Conservation (phyloP, 495 filamentous ascomycete species). For the Neurospora cerealis region DNA sequence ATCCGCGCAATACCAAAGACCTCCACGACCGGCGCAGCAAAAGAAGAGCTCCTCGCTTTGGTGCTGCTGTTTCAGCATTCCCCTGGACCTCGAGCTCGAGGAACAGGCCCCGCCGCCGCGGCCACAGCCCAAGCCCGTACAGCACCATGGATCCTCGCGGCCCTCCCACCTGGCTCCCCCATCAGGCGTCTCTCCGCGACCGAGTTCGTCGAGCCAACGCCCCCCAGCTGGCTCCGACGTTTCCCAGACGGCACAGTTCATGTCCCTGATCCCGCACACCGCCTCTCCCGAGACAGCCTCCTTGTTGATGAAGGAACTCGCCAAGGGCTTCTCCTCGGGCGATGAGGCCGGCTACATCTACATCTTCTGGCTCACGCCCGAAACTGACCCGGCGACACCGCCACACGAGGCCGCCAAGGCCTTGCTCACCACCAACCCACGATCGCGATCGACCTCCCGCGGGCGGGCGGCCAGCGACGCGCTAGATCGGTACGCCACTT, state of each 20-base stretch:
- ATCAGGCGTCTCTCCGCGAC: neutral
- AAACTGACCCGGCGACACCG: constrained; percentile 38
- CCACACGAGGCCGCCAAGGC: constrained; percentile 49
- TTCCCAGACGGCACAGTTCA: constrained; percentile 43
- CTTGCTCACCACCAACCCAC: constrained; percentile 40
- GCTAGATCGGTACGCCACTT: constrained; percentile 43
- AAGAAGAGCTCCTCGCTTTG: constrained; percentile 18
- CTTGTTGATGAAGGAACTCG: constrained; percentile 59
- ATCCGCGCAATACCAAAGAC: constrained; percentile 10
- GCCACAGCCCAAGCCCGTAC: constrained; percentile 31
- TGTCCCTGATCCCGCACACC: constrained; percentile 56
- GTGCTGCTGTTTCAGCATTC: constrained; percentile 38
- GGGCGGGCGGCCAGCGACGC: constrained; percentile 56
- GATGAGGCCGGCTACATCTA: constrained; percentile 95
- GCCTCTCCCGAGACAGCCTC: constrained; percentile 57
- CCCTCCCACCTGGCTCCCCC: constrained; percentile 2
- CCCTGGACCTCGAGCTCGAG: constrained; percentile 13
- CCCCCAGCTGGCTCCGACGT: constrained; percentile 10
- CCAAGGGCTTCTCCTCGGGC: constrained; percentile 64
- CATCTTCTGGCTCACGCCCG: constrained; percentile 84
- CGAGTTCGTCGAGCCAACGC: constrained; percentile 19
- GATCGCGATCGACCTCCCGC: constrained; percentile 26
- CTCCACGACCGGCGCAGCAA: constrained; percentile 20
- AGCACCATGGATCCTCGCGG: constrained; percentile 22
- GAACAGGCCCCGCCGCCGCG: constrained; percentile 25